Conservation (phyloP, 2,329 filamentous ascomycete genomes). For the Pleochaeta shiraiana region DNA sequence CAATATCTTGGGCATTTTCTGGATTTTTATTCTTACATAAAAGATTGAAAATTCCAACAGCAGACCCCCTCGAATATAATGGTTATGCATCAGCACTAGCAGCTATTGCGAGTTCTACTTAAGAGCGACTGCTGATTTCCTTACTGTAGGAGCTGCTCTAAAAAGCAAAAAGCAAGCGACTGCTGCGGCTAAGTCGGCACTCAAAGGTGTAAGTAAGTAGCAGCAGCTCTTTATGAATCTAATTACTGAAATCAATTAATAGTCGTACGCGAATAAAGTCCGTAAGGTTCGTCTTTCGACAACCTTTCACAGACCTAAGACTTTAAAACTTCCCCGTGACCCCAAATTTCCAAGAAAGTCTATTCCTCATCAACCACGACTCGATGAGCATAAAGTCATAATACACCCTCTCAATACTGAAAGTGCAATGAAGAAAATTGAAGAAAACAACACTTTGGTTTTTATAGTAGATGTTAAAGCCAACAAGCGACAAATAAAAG, state of each 20-base stretch:
- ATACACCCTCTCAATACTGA: slow-evolving; percentile 98
- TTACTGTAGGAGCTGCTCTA: slow-evolving; percentile 31
- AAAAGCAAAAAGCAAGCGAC: slow-evolving; percentile 67
- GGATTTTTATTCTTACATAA: too few relatives aligned
- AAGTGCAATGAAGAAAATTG: slow-evolving; percentile 99
- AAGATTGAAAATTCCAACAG: slow-evolving; percentile 1
- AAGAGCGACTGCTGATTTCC: slow-evolving; percentile 54
- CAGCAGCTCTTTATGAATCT: too few relatives aligned
- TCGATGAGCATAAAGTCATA: slow-evolving; percentile 96
- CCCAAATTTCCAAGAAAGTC: slow-evolving; percentile 98
- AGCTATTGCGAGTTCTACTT: slow-evolving; percentile 49
- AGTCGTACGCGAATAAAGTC: slow-evolving; percentile 64
- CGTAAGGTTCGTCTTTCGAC: slow-evolving; percentile 83
- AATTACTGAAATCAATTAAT: slow-evolving; percentile 11
- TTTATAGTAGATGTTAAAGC: slow-evolving; percentile 95
- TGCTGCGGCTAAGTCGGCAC: slow-evolving; percentile 84
- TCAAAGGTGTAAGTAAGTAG: slow-evolving; percentile 87
- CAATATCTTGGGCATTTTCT: too few relatives aligned
- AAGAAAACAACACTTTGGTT: slow-evolving; percentile 99
- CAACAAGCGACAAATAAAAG: slow-evolving; percentile 99
- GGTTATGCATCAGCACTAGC: slow-evolving; percentile 33
- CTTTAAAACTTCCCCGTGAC: slow-evolving; percentile 67
- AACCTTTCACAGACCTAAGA: slow-evolving; percentile 97
- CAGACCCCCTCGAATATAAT: not conserved
- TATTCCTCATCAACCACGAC: slow-evolving; percentile 67